Evolutionary conservation across 352 stramenopile genomes (phyloP), one percentile per base, ranked within the genome.

Genomic region (Pythium oligandrum): DNA sequence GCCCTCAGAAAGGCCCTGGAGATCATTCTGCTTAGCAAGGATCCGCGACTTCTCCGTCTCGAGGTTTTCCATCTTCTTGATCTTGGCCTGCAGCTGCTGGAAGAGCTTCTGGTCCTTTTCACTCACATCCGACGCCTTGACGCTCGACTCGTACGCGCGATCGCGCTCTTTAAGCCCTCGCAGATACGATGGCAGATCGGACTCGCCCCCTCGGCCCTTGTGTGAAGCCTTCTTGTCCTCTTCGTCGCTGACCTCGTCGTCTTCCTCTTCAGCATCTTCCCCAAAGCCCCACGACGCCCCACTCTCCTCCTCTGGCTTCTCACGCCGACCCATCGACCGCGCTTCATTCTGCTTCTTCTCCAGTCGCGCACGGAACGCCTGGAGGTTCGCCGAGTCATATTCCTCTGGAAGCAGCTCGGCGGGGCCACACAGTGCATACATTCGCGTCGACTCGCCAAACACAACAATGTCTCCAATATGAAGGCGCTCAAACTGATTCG

Each of bases 361-460:
- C 54, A 67, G 70, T 4, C 75, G 63, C 26, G 7, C 7, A 12
- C 74, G 52, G 7, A 79, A 64, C 7, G 56, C 64, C 6, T 55
- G 59, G 40, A 84, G 51, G 44, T 80, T 83, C 0, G 53, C 46
- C n/a, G 75, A 83, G 55, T 93, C 78, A 56, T 91, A 87, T 61
- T 96, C 86, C 17, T 74, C 69, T 4, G 80, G 83, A 12, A 79
- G 53, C 11, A 92, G 57, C 42, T 93, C 81, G 12, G 59, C 55
- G 0, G 88, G 84, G 0, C 88, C 88, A 44, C 73, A 79, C 8
- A 96, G 50, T 0, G 72, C 78, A 55, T 96, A 95, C 44, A 93
- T 68, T 31, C 88, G 64, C 53, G 85, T 92, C 3, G 83, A 95
- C 50, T 93, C 84, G n/a, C 83, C 88, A 66, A 96, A 96, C 12